Evolutionary conservation across 1,284 basidiomycete genomes (phyloP), one percentile per base, ranked within the genome.

Genomic region (Ceratobasidium sp.): DNA sequence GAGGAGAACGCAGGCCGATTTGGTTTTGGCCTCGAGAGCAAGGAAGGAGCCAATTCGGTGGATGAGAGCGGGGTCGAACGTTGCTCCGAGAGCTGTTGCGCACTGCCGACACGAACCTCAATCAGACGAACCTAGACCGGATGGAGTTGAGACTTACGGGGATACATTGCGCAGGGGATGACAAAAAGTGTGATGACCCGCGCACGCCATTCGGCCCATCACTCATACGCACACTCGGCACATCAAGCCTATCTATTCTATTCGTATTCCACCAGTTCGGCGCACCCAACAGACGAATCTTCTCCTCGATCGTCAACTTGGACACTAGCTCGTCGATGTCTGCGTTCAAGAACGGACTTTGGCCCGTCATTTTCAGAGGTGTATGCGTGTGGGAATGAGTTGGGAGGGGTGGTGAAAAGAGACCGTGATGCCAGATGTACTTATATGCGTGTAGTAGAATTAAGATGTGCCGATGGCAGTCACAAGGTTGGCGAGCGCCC

Each of bases 251-350:
- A 8, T 84, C 80, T 73, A 91, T 83, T 18, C 85, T 77, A 50
- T 83, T 84, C 9, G 89, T 91, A 76, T 90, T 90, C 90, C 90
- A 81, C 76, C 89, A 91, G 76, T 89, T 88, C 2, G 88, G 88
- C 9, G 86, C 89, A 47, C 86, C 85, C 2, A 91, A 84, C 26
- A 91, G 82, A 2, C 83, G 79, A 67, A 90, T 87, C 79, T 90
- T 90, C 80, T 91, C 89, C 49, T 89, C 87, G 1, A 84, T 83
- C 46, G 84, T 84, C 59, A 91, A 83, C 73, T 85, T 83, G 44
- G 81, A 79, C 75, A 89, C 83, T 9, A 91, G 82, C 30, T 87
- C 83, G 1, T 84, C 80, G 43, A 90, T 83, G 62, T 83, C 81
- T 5, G 86, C 87, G 47, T 85, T 80, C 44, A 89, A 82, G 79